A percentile compares a stretch with the other conserved stretches of the same genome.
Conservation (phyloP, 1,284 basidiomycete genomes). For the Leccinum pachyderme region DNA sequence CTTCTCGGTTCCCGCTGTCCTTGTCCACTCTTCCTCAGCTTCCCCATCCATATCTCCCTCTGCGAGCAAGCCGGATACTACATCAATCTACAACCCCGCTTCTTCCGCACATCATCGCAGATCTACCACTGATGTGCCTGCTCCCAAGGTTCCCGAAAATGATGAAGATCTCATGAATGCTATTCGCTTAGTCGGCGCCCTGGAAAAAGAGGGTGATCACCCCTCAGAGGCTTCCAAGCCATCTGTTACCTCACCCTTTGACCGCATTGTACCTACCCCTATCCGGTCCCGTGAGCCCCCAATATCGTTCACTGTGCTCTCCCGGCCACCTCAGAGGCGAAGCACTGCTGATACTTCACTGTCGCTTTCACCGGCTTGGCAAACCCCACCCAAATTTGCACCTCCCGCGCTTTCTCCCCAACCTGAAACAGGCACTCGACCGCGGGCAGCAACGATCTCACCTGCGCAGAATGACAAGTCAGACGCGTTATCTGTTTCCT, state of each 20-base stretch:
- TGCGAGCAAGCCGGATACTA: constrained; percentile 3
- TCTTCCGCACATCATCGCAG: constrained; percentile 14
- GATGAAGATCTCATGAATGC: constrained; percentile 35
- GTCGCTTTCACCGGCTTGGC: constrained; percentile 13
- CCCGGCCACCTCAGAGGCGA: constrained; percentile 48
- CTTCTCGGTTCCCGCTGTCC: constrained; percentile 30
- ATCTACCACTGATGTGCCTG: constrained; percentile 17
- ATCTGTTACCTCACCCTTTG: constrained; percentile 7
- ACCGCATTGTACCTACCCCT: constrained; percentile 57
- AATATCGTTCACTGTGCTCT: constrained; percentile 67
- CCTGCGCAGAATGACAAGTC: constrained; percentile 28
- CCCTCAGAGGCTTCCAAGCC: background rate
- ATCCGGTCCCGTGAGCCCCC: constrained; percentile 60
- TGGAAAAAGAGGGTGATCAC: constrained; percentile 25
- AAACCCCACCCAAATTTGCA: background rate
- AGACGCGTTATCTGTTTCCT: constrained; percentile 26
- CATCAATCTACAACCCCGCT: background rate
- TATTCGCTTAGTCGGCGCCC: constrained; percentile 29
- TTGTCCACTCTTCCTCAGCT: constrained; percentile 22
- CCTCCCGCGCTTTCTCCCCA: constrained; percentile 8
- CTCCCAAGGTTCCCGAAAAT: constrained; percentile 12
- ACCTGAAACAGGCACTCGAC: constrained; percentile 18
- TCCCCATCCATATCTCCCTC: constrained; percentile 22
- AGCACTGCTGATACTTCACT: constrained; percentile 18
- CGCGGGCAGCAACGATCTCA: constrained; percentile 7